Evolutionary conservation across 2,329 filamentous ascomycete species (phyloP), one percentile per base, ranked within the genome.

Genomic region (Xylaria sp.): DNA sequence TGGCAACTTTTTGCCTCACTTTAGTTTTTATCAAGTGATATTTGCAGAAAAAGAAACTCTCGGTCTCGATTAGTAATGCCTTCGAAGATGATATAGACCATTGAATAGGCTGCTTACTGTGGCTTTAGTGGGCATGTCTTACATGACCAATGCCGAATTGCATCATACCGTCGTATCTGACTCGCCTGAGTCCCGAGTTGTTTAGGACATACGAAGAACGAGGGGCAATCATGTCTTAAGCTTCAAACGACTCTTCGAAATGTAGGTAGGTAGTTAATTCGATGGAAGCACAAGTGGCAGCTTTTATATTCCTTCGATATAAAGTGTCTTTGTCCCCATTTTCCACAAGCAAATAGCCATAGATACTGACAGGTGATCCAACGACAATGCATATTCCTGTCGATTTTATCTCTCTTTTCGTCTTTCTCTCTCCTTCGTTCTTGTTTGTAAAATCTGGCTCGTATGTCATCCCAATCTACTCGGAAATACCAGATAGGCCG

Each of bases 271-370:
- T 49, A 23, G 40, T 49, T 49, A 17, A 54, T 59, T 38, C n/a
- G 26, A 56, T 46, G 31, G 63, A n/a, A 42, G 33, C 40, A 40
- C 26, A 68, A 62, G 42, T 33, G 61, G 40, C 53, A 23, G 49
- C 31, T n/a, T 42, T 54, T 64, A 40, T 48, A 44, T 59, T 63
- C 28, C 23, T 59, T 62, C 28, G 51, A 66, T 59, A 49, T 46
- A 13, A 69, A 49, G 20, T 67, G 4, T 72, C 69, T 70, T 69
- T 70, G 70, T 68, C 72, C 67, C 74, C 74, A 66, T 74, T 67
- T 73, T 65, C 73, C 73, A 71, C 75, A 73, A 75, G 71, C 72
- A 71, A 73, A 73, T 74, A 70, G 72, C 70, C 68, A 67, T 28
- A 62, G 58, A 59, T 56, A 63, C 28, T 28, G 63, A 59, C 59